These are phyloP conservation scores for Murraya koenigii DNA, from an alignment of 345 rosid genomes.

Conservation along the genomic window DNA sequence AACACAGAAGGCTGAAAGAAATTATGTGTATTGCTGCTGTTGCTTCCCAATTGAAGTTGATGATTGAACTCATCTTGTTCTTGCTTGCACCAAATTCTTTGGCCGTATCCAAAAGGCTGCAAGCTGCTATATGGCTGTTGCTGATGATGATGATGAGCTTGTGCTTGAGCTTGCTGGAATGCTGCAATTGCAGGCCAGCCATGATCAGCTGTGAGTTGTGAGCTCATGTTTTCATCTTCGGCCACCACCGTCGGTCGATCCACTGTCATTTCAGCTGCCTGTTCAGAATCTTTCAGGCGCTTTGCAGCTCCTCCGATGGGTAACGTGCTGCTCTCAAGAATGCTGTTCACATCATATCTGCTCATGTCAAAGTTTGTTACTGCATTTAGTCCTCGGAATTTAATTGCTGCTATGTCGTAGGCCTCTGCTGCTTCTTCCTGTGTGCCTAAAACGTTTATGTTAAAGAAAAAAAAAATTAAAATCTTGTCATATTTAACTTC, in stretches of 20 bases:
- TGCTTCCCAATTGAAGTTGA: constrained; percentile 33
- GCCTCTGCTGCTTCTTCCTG: constrained; percentile 99
- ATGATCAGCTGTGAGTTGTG: constrained; percentile 19
- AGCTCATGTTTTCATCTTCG: constrained; percentile 10
- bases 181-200: constrained; percentile 48
- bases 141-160: constrained; percentile 22
- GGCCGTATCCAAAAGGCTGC: constrained; percentile 43
- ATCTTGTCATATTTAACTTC: not conserved
- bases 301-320: constrained; percentile 80
- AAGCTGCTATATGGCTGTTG: constrained; percentile 26
- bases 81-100: constrained; percentile 65
- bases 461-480: not conserved
- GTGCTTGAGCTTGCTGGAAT: constrained; percentile 35
- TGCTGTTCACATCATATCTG: constrained; percentile 78
- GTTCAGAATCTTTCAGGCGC: constrained; percentile 52
- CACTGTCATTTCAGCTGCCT: constrained; percentile 27
- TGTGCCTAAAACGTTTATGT: constrained; percentile 44
- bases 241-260: constrained; percentile 16
- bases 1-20: constrained; percentile 46
- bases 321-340: constrained; percentile 72
- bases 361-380: constrained; percentile 98
- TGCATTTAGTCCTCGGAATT: constrained; percentile 87
- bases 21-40: constrained; percentile 34
- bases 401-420: constrained; percentile 93
- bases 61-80: constrained; percentile 47